phyloP scores from a whole-genome alignment of 108 stramenopile genomes.

The Cyclostephanos invisitatus region DNA sequence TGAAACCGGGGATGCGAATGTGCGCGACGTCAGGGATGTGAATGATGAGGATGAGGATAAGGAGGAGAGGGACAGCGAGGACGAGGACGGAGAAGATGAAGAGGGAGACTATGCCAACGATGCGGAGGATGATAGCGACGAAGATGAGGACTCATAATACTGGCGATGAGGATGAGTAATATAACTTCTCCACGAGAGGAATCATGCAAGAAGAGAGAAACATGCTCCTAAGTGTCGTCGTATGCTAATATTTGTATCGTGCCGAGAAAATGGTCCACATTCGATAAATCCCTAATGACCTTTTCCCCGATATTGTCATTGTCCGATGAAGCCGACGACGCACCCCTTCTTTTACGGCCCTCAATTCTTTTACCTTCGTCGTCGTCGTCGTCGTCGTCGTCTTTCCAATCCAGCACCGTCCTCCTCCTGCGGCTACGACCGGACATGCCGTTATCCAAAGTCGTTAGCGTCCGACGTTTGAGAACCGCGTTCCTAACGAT shows the following conservation, averaged over 20 bases:
- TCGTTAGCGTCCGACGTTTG: constrained; percentile 13
- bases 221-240: constrained; percentile 18
- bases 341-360: background rate
- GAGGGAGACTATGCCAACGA: background rate
- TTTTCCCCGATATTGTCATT: background rate
- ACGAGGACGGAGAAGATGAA: constrained; percentile 18
- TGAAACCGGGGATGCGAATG: constrained; percentile 1
- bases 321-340: background rate
- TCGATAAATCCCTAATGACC: background rate
- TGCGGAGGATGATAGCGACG: constrained; percentile 22
- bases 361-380: background rate
- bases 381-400: constrained; percentile 3
- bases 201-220: background rate
- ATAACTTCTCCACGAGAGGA: background rate
- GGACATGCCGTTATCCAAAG: constrained; percentile 25
- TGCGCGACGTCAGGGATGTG: background rate
- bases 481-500: constrained; percentile 42
- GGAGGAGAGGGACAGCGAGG: constrained; percentile 13
- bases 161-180: background rate
- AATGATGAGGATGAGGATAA: constrained; percentile 26
- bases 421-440: constrained; percentile 22
- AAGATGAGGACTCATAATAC: constrained; percentile 18
- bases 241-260: constrained; percentile 45
- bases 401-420: constrained; percentile 35
- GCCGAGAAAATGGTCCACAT: constrained; percentile 23